A percentile compares a stretch with the other conserved stretches of the same genome.
These are phyloP conservation scores for Debaryomyces hansenii DNA, from an alignment of 805 yeast species.

Conservation along the genomic window DNA sequence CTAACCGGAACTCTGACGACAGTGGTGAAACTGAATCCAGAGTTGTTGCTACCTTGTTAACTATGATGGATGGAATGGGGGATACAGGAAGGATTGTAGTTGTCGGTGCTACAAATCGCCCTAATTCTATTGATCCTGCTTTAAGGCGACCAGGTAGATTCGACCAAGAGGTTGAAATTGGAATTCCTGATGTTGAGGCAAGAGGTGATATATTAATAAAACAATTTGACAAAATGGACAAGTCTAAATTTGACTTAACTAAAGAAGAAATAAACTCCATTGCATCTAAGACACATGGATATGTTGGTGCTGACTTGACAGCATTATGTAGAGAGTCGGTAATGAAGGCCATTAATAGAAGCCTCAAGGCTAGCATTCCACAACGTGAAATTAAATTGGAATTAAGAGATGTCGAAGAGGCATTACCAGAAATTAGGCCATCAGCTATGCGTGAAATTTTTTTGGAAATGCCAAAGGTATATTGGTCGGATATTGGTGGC, in stretches of 20 bases:
- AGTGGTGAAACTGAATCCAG: conserved; percentile 88
- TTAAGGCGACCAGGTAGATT: conserved; percentile 85
- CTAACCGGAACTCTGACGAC: conserved; percentile 79
- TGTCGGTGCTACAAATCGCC: conserved; percentile 74
- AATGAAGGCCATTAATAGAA: conserved; percentile 73
- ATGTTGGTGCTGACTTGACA: conserved; percentile 93
- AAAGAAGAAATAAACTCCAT: conserved; percentile 57
- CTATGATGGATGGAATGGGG: conserved; percentile 78
- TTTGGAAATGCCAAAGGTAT: conserved; percentile 89
- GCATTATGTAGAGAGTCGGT: conserved; percentile 89
- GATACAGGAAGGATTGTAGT: conserved; percentile 64
- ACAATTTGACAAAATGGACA: conserved; percentile 56
- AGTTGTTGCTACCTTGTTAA: conserved; percentile 83
- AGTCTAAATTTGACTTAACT: conserved; percentile 45
- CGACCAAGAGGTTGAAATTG: conserved; percentile 86
- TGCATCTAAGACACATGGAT: conserved; percentile 88
- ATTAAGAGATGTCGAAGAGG: conserved; percentile 61
- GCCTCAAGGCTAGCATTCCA: conserved; percentile 31
- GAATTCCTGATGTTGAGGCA: conserved; percentile 85
- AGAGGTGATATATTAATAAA: conserved; percentile 70
- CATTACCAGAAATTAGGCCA: conserved; percentile 82
- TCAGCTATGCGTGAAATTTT: conserved; percentile 97
- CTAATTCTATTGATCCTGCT: conserved; percentile 68
- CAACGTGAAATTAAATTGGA: conserved; percentile 46
- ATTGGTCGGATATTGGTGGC: conserved; percentile 96